phyloP scores from a whole-genome alignment of 768 basidiomycete genomes.

The Amanita jacksonii region DNA sequence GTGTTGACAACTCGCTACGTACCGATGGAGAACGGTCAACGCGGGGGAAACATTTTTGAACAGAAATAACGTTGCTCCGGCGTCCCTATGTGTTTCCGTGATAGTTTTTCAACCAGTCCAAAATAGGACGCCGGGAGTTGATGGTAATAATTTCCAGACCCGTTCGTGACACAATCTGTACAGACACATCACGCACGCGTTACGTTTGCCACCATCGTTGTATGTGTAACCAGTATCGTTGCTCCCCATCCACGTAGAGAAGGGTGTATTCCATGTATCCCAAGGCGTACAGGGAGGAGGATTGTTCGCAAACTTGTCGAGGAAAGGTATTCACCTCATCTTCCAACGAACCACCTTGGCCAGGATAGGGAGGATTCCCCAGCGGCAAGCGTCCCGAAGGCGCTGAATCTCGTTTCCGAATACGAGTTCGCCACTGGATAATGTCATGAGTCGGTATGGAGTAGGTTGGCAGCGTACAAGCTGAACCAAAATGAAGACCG shows the following conservation, averaged over 20 bases:
- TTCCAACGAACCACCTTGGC: conserved; percentile 38
- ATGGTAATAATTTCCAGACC: conserved; percentile 23
- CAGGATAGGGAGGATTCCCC: conserved; percentile 48
- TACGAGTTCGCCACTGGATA: conserved; percentile 39
- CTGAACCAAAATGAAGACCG: no score
- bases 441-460: background rate
- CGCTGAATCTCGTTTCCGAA: conserved; percentile 44
- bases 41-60: conserved; percentile 33
- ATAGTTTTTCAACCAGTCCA: conserved; percentile 27
- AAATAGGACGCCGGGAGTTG: conserved; percentile 41
- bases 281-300: conserved; percentile 45
- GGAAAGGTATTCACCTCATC: conserved; percentile 58
- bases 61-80: conserved; percentile 48
- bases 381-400: conserved; percentile 33
- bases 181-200: conserved; percentile 28
- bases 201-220: conserved; percentile 33
- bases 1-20: conserved; percentile 4
- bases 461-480: conserved; percentile 28
- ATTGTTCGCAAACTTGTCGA: conserved; percentile 35
- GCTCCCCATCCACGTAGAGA: conserved; percentile 65
- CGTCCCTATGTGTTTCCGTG: conserved; percentile 22
- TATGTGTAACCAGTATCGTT: conserved; percentile 59
- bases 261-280: conserved; percentile 47
- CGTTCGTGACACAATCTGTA: background rate
- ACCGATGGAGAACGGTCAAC: conserved; percentile 34